Evolutionary conservation across 108 stramenopile species (phyloP).

Genomic region (Mediolabrus comicus): DNA sequence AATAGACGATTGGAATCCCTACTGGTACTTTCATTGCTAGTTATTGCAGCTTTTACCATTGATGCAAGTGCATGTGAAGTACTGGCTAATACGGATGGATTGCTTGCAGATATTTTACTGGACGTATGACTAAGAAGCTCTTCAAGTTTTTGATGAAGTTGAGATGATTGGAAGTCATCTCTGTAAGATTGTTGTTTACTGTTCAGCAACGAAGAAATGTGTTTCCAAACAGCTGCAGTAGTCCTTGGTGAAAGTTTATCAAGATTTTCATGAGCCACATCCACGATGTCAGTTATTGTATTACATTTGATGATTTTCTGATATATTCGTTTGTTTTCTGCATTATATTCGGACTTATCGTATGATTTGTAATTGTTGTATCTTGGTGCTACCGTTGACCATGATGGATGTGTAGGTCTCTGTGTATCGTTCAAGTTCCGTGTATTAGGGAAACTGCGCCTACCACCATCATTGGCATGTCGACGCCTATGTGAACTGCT

Average conservation of each 20-base stretch:
- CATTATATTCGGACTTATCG: not conserved
- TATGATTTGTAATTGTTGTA: not conserved
- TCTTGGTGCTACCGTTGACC: too few species aligned
- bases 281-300: not conserved
- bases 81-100: not conserved
- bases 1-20: not conserved
- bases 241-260: not conserved
- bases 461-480: not conserved
- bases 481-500: not conserved
- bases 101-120: not conserved
- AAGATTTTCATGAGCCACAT: not conserved
- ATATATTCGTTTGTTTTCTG: not conserved
- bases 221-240: not conserved
- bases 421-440: not conserved
- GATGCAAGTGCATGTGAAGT: constrained; percentile 1
- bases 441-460: not conserved
- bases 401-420: not conserved
- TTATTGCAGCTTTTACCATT: not conserved
- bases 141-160: too few species aligned
- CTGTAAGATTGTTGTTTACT: too few species aligned
- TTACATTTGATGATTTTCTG: not conserved
- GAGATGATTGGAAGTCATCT: too few species aligned
- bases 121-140: not conserved
- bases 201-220: not conserved
- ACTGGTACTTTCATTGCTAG: not conserved